A percentile compares a stretch with the other conserved stretches of the same genome.
Conservation (phyloP, 257 asterid species). For the Lycium ferocissimum region DNA sequence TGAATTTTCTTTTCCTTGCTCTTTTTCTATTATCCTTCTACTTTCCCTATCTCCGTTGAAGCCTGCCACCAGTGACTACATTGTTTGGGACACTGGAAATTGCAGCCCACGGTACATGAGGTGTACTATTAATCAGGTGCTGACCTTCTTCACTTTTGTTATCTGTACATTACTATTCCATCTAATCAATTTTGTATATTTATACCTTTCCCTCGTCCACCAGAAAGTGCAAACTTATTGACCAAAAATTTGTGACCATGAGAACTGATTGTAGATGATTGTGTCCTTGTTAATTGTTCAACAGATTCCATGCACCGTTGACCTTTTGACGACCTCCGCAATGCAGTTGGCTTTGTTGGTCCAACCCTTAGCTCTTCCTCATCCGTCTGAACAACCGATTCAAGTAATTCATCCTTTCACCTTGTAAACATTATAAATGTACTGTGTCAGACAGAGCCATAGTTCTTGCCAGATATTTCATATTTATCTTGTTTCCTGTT, state of each 20-base stretch:
- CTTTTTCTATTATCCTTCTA: constrained; percentile 14
- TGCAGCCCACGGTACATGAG: constrained; percentile 98
- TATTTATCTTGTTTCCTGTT: background rate
- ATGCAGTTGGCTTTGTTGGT: constrained; percentile 96
- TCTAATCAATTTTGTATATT: constrained; percentile 27
- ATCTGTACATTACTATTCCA: background rate
- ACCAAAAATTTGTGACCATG: background rate
- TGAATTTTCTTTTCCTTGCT: constrained; percentile 14
- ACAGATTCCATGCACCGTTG: constrained; percentile 93
- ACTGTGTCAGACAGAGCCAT: background rate
- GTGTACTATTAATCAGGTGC: constrained; percentile 92
- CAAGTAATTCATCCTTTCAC: constrained; percentile 60
- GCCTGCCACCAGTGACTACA: constrained; percentile 97
- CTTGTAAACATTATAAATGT: constrained; percentile 10
- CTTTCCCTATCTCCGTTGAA: constrained; percentile 41
- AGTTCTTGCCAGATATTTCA: constrained; percentile 9
- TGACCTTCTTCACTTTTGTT: constrained; percentile 11
- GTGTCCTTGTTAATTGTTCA: constrained; percentile 11
- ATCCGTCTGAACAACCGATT: constrained; percentile 94
- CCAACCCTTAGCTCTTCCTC: constrained; percentile 96
- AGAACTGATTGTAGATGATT: background rate
- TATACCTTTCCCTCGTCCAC: constrained; percentile 38
- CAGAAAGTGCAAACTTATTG: constrained; percentile 17
- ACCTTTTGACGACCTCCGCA: constrained; percentile 89
- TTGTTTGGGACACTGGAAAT: constrained; percentile 89